Conservation (phyloP, 2,329 filamentous ascomycete species). For the Grosmannia clavigera region DNA sequence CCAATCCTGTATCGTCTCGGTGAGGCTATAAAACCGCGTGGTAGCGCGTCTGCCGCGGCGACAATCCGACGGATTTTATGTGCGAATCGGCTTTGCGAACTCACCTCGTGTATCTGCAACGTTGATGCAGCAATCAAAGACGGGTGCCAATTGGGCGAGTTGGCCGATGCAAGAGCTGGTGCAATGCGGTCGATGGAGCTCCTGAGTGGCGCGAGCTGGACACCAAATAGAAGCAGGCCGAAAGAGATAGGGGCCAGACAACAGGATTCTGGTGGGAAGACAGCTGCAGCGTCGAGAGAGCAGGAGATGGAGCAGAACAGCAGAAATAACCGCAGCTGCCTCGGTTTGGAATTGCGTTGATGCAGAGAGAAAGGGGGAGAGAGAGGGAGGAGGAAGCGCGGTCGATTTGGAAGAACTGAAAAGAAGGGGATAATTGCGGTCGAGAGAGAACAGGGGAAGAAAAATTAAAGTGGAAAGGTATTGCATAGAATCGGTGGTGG, state of each 20-base stretch:
- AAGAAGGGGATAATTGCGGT: not conserved
- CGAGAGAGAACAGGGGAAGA: not conserved
- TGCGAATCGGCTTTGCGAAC: not conserved
- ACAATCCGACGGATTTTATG: not conserved
- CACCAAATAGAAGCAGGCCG: not conserved
- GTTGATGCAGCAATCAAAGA: not conserved
- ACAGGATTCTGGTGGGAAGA: not conserved
- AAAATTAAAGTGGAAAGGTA: constrained; percentile 5
- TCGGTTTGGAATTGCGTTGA: not conserved
- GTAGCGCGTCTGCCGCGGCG: not conserved
- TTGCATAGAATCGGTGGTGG: not conserved
- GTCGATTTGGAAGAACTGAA: not conserved
- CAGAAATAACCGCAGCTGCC: not conserved
- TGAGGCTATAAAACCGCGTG: not conserved
- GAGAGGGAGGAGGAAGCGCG: not conserved
- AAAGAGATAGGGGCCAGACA: not conserved
- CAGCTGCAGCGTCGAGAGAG: not conserved
- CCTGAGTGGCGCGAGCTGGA: not conserved
- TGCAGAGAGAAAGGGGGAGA: not conserved
- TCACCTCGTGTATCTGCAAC: not conserved
- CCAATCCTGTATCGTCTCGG: not conserved
- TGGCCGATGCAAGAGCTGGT: not conserved
- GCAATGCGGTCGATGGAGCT: not conserved
- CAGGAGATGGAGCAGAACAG: too few species aligned
- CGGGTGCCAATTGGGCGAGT: not conserved